Conservation (phyloP, 805 yeast species). For the Ogataea thermomethanolica region DNA sequence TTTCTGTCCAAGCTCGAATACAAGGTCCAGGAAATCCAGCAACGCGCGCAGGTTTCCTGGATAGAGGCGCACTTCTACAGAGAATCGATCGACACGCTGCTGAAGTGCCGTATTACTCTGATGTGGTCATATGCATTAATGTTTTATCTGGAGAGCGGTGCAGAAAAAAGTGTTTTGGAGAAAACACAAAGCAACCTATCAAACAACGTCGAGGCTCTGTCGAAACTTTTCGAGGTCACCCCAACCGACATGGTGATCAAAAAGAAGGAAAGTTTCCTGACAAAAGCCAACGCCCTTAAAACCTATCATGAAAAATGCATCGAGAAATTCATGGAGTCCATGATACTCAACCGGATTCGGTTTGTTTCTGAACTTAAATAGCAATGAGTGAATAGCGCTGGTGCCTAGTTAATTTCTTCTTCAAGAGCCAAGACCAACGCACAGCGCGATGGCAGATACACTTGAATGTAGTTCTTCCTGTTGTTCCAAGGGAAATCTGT, state of each 20-base stretch:
- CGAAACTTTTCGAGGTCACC: conserved; percentile 35
- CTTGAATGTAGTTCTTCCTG: conserved; percentile 71
- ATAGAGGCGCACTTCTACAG: conserved; percentile 81
- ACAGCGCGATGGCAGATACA: conserved; percentile 75
- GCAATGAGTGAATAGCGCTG: conserved; percentile 3
- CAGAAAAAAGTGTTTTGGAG: conserved; percentile 60
- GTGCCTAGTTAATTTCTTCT: conserved; percentile 21
- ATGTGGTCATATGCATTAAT: conserved; percentile 91
- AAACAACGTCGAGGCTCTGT: conserved; percentile 29
- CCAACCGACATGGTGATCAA: conserved; percentile 26
- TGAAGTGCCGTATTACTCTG: conserved; percentile 68
- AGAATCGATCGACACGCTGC: conserved; percentile 63
- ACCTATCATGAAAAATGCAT: conserved; percentile 18
- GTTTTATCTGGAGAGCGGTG: conserved; percentile 47
- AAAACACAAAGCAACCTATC: conserved; percentile 24
- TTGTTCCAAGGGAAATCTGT: conserved; percentile 77
- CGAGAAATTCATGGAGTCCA: conserved; percentile 26
- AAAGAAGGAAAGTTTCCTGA: conserved; percentile 25
- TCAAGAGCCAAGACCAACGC: conserved; percentile 57
- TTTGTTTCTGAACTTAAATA: conserved; percentile 3
- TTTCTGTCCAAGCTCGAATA: conserved; percentile 61
- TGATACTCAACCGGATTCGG: conserved; percentile 10
- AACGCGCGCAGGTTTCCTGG: conserved; percentile 67
- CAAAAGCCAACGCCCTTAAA: conserved; percentile 21
- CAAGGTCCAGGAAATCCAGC: conserved; percentile 63